Evolutionary conservation across 2,329 filamentous ascomycete species (phyloP), one percentile per base, ranked within the genome.

Genomic region (Calonectria pteridis): DNA sequence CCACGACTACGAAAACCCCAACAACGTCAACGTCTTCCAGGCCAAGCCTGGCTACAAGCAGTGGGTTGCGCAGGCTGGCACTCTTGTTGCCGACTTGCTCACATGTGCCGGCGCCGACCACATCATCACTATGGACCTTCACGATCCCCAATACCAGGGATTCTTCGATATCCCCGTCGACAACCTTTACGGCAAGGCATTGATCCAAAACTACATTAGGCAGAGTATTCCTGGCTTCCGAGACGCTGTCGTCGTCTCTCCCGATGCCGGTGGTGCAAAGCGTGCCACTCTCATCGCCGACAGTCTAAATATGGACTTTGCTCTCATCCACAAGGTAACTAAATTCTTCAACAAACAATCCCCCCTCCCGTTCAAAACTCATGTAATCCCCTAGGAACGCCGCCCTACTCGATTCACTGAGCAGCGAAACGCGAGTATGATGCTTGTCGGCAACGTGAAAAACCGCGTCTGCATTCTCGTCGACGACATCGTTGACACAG

Each of bases 101-200:
- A 98, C 95, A 50, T 98, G 96, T 85, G 96, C 97, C 76, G 97
- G 97, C 77, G 95, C 97, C 58, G 96, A 99, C 84, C 97, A 98
- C 85, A 93, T 98, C 83, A 98, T 98, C 83, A 98, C 96, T 37
- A 97, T 99, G 94, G 97, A 99, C 83, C 90, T 99, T 67, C 95
- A 97, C 83, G 96, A 98, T 84, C 94, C 95, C 51, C 95, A 99
- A 85, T 98, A 98, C 82, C 97, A 99, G 85, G 97, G 97, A 68
- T 99, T 98, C 89, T 98, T 99, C 83, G 96, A 99, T 82, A 98
- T 98, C 72, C 97, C 97, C 3, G 97, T 99, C 71, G 97, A 99
- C 87, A 99, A 99, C 84, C 89, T 99, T 23, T 98, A 98, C 86
- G 96, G 93, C 71, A 92, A 94, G 79, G 93, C 94, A 64, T 87